These are phyloP conservation scores for Ophiocordyceps robertsii DNA, from an alignment of 2,329 filamentous ascomycete species.

Conservation along the genomic window DNA sequence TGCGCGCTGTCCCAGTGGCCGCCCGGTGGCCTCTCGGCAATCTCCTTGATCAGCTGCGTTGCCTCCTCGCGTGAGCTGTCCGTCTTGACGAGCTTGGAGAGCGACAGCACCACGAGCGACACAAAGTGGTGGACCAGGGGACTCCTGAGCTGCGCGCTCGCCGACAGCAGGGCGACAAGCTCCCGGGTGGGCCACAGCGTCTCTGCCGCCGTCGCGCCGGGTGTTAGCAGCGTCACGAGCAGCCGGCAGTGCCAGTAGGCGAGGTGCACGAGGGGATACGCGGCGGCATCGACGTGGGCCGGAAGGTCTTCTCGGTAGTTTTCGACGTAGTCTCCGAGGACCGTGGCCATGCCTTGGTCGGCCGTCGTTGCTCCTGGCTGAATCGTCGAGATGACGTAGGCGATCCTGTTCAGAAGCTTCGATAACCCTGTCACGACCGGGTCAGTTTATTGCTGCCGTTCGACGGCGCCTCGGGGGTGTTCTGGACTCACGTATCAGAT, in stretches of 20 bases:
- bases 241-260: constrained; percentile 59
- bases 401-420: constrained; percentile 34
- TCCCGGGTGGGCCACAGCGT: constrained; percentile 47
- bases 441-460: not conserved
- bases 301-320: constrained; percentile 54
- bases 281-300: constrained; percentile 34
- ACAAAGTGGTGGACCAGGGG: constrained; percentile 57
- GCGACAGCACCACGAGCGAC: constrained; percentile 43
- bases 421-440: constrained; percentile 31
- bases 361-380: constrained; percentile 20
- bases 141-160: constrained; percentile 39
- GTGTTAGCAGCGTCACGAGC: constrained; percentile 46
- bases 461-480: not conserved
- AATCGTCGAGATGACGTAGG: constrained; percentile 22
- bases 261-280: constrained; percentile 46
- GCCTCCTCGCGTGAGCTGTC: constrained; percentile 45
- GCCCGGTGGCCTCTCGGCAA: constrained; percentile 39
- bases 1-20: constrained; percentile 44
- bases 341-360: constrained; percentile 18
- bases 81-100: constrained; percentile 44
- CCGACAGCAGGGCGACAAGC: constrained; percentile 42
- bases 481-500: constrained; percentile 46
- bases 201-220: constrained; percentile 39
- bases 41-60: constrained; percentile 36
- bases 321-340: constrained; percentile 31